These are phyloP conservation scores for Hypoxylon sp. DNA, from an alignment of 2,329 filamentous ascomycete genomes.

Conservation along the genomic window DNA sequence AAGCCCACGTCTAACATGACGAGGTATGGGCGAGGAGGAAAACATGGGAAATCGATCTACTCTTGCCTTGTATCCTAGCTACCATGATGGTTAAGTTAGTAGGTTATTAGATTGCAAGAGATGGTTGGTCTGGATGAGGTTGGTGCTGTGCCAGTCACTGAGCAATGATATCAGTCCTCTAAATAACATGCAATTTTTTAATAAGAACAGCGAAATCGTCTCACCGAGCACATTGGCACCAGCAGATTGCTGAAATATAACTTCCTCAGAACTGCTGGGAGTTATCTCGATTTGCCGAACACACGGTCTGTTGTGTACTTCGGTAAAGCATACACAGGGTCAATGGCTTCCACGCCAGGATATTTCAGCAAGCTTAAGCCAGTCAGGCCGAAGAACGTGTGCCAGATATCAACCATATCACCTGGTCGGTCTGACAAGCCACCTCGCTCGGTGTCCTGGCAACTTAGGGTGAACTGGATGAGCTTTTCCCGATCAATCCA, in stretches of 20 bases:
- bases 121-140: conserved; percentile 28
- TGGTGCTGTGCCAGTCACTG: neutral
- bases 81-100: conserved; percentile 65
- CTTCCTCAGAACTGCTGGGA: neutral
- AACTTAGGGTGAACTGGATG: conserved; percentile 84
- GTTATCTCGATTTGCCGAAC: conserved; percentile 60
- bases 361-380: conserved; percentile 88
- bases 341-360: conserved; percentile 82
- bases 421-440: conserved; percentile 92
- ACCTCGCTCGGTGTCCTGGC: conserved; percentile 87
- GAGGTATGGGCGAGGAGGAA: neutral
- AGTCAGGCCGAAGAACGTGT: conserved; percentile 90
- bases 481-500: conserved; percentile 93
- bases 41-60: conserved; percentile 61
- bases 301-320: conserved; percentile 74
- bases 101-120: conserved; percentile 82
- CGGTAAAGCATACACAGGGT: conserved; percentile 90
- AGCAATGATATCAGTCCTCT: neutral
- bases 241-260: neutral
- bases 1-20: neutral
- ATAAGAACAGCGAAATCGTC: neutral
- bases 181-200: neutral
- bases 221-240: neutral
- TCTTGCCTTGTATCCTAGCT: conserved; percentile 80
- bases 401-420: conserved; percentile 97